Percentiles rank a stretch among this genome's conserved stretches.
phyloP scores from a whole-genome alignment of 352 stramenopile species.

The Phytophthora tubulina region DNA sequence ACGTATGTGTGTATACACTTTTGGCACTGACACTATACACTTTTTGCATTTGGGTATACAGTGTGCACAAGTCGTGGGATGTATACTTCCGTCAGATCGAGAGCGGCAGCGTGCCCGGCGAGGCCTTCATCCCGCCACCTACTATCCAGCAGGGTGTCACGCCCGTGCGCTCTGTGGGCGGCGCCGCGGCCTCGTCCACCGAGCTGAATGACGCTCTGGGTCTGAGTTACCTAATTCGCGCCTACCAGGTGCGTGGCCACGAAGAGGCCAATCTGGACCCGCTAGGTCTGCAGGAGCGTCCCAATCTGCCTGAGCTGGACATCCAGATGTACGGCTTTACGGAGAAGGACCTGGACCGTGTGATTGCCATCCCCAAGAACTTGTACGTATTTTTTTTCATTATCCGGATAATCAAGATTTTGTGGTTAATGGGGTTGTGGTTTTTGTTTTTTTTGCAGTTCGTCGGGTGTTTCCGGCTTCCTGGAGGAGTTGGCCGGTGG shows the following conservation, averaged over 20 bases:
- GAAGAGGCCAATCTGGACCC: conserved; percentile 97
- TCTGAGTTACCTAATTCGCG: conserved; percentile 97
- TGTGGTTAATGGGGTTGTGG: background rate
- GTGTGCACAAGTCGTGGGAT: conserved; percentile 90
- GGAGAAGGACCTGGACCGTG: conserved; percentile 89
- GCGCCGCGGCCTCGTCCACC: conserved; percentile 40
- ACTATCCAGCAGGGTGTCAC: conserved; percentile 82
- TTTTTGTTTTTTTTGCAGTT: conserved; percentile 48
- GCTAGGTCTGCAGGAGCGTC: conserved; percentile 88
- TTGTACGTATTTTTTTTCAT: conserved; percentile 61
- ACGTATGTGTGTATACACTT: conserved; percentile 8
- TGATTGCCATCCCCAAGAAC: conserved; percentile 89
- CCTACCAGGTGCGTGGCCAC: conserved; percentile 98
- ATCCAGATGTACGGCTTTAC: conserved; percentile 94
- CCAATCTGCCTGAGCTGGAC: conserved; percentile 86
- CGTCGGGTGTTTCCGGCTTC: conserved; percentile 90
- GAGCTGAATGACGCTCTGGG: conserved; percentile 89
- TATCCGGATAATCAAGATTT: background rate
- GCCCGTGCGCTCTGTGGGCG: conserved; percentile 60
- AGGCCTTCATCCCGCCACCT: conserved; percentile 86
- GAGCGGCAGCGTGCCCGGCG: conserved; percentile 76
- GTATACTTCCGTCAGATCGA: conserved; percentile 90
- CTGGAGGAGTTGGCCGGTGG: conserved; percentile 83
- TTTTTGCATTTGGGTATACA: conserved; percentile 32
- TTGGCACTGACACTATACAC: conserved; percentile 6